Evolutionary conservation across 768 basidiomycete genomes (phyloP), one percentile per base, ranked within the genome.

Genomic region (Lentinus brumalis): DNA sequence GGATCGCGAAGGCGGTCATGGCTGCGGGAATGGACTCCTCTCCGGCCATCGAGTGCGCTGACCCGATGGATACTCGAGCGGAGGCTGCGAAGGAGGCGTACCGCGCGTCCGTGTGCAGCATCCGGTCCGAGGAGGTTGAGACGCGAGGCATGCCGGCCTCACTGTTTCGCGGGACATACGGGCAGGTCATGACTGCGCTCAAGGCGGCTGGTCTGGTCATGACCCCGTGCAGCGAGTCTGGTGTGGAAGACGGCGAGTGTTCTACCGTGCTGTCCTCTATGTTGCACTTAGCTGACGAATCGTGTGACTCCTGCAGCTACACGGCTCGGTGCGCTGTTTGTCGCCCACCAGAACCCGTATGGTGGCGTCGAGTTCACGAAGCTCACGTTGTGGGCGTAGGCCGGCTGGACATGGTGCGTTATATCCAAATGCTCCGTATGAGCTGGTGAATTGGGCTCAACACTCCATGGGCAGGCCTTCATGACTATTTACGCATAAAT

Each of bases 141-240:
- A 62, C 61, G 9, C 18, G 51, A 32, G 61, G 60, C 15, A n/a
- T 50, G 50, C 59, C 70, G n/a, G 67, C 70, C 44, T 69, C 76
- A 31, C 64, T 80, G 53, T 80, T 77, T 63, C 73, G 75, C 29
- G 78, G 78, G 29, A 79, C 78, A 18, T 79, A 78, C 63, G 78
- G 78, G 10, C 78, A 79, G 66, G 64, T 80, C 52, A 73, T 74
- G 72, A 59, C 67, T 26, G 78, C 78, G n/a, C 66, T 79, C 45
- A 64, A 74, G 51, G 68, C 60, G 15, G 78, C 75, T 1, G 78
- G 78, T 41, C 68, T 79, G 64, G 69, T 67, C 29, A 68, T 72
- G 31, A 67, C 67, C 5, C 72, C 73, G 10, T 80, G 74, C 50
- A 46, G 66, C 8, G 73, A 65, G 29, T 65, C 62, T 12, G 69